Conservation (phyloP, 345 rosid genomes). For the Reutealis trisperma region DNA sequence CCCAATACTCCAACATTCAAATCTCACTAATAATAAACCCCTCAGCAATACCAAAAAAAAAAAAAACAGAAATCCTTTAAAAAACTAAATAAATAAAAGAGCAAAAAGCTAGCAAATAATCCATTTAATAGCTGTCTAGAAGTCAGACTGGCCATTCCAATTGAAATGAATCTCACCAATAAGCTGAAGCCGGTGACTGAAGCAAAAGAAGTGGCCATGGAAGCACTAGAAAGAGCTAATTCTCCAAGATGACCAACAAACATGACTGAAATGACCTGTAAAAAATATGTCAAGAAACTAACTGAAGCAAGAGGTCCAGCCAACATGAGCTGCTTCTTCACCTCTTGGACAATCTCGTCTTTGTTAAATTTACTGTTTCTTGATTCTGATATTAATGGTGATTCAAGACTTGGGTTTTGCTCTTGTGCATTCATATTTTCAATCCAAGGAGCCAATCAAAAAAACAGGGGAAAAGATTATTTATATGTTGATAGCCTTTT, state of each 20-base stretch:
- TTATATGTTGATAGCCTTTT: no score
- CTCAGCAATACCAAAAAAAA: no score
- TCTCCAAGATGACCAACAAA: constrained; percentile 30
- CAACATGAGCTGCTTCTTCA: constrained; percentile 16
- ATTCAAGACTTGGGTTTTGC: constrained; percentile 11
- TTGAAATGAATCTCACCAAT: constrained; percentile 8
- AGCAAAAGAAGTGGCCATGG: constrained; percentile 30
- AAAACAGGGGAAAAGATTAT: no score
- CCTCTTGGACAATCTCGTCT: constrained; percentile 14
- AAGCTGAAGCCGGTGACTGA: constrained; percentile 28
- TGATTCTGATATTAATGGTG: constrained; percentile 11
- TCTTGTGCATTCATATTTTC: constrained; percentile 16
- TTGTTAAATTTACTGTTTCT: constrained; percentile 29
- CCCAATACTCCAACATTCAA: no score
- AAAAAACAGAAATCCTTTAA: no score
- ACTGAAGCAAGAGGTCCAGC: constrained; percentile 20
- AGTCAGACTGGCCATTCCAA: neutral
- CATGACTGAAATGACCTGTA: constrained; percentile 28
- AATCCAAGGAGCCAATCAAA: no score
- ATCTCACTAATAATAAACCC: no score
- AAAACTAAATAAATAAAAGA: no score
- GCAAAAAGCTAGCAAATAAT: neutral
- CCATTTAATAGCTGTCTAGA: neutral
- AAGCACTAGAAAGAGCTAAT: constrained; percentile 25
- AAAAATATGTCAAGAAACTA: constrained; percentile 8